These are phyloP conservation scores for Scutellaria minor DNA, from an alignment of 257 asterid species.

Conservation along the genomic window DNA sequence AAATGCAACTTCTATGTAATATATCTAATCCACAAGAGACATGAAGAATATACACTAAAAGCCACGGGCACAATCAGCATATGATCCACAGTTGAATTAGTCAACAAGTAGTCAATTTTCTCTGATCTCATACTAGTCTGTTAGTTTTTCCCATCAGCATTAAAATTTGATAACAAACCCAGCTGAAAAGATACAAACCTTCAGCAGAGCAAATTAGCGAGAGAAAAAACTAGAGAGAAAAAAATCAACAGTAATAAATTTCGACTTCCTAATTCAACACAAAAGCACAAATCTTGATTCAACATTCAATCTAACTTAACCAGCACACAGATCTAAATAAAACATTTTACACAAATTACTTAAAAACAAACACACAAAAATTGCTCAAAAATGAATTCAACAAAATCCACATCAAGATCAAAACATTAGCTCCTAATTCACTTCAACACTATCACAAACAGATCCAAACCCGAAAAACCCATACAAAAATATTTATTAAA, in stretches of 20 bases:
- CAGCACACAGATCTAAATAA: constrained; percentile 37
- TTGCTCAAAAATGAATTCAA: constrained; percentile 7
- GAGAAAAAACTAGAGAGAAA: background rate
- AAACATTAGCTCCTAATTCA: constrained; percentile 29
- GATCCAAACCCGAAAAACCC: constrained; percentile 44
- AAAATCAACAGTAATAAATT: background rate
- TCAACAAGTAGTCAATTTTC: constrained; percentile 11
- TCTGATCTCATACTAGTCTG: background rate
- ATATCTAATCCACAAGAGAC: background rate
- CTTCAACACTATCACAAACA: constrained; percentile 24
- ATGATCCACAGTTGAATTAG: constrained; percentile 5
- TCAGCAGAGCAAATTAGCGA: background rate
- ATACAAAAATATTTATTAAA: background rate
- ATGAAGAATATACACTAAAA: background rate
- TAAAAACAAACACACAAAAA: background rate
- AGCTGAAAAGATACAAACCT: background rate
- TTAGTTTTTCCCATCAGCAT: too few relatives aligned
- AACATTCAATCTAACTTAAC: background rate
- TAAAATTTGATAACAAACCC: background rate
- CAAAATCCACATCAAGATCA: constrained; percentile 23
- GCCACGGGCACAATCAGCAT: background rate
- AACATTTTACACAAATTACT: constrained; percentile 5
- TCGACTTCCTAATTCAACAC: background rate
- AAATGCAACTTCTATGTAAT: background rate
- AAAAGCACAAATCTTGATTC: background rate